These are phyloP conservation scores for Tulasnella calospora DNA, from an alignment of 768 basidiomycete species.

Conservation along the genomic window DNA sequence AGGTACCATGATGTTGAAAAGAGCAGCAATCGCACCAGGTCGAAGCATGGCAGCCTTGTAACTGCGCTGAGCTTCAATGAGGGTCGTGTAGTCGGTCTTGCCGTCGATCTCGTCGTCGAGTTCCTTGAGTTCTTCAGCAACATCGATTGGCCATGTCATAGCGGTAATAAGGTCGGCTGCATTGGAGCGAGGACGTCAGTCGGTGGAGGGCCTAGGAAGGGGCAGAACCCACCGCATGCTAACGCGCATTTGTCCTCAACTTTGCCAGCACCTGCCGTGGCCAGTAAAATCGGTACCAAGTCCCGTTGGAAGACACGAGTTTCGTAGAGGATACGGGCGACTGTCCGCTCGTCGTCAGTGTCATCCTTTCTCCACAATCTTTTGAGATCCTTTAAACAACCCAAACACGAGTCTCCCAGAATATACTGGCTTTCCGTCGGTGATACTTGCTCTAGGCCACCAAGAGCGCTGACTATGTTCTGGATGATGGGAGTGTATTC, in stretches of 20 bases:
- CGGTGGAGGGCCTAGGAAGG: not conserved
- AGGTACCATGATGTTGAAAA: slow-evolving; percentile 72
- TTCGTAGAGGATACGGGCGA: slow-evolving; percentile 88
- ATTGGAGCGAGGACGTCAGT: not conserved
- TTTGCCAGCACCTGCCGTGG: slow-evolving; percentile 69
- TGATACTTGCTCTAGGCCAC: slow-evolving; percentile 55
- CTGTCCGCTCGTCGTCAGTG: slow-evolving; percentile 91
- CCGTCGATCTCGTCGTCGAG: slow-evolving; percentile 62
- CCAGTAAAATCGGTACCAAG: slow-evolving; percentile 76
- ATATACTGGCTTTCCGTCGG: slow-evolving; percentile 48
- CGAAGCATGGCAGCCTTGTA: slow-evolving; percentile 81
- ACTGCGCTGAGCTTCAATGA: slow-evolving; percentile 71
- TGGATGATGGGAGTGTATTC: slow-evolving; percentile 64
- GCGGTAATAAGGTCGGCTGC: slow-evolving; percentile 81
- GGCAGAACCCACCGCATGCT: slow-evolving; percentile 46
- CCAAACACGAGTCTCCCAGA: slow-evolving; percentile 74
- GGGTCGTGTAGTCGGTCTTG: slow-evolving; percentile 82
- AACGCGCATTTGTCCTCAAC: slow-evolving; percentile 81
- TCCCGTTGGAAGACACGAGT: slow-evolving; percentile 83
- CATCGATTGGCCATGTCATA: slow-evolving; percentile 98
- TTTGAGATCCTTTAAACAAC: slow-evolving; percentile 90
- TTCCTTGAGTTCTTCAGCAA: slow-evolving; percentile 90
- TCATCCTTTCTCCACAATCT: slow-evolving; percentile 95
- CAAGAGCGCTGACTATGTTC: slow-evolving; percentile 73
- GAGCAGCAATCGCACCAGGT: slow-evolving; percentile 61